Conservation (phyloP, 1,284 basidiomycete species). For the Moniliophthora roreri region DNA sequence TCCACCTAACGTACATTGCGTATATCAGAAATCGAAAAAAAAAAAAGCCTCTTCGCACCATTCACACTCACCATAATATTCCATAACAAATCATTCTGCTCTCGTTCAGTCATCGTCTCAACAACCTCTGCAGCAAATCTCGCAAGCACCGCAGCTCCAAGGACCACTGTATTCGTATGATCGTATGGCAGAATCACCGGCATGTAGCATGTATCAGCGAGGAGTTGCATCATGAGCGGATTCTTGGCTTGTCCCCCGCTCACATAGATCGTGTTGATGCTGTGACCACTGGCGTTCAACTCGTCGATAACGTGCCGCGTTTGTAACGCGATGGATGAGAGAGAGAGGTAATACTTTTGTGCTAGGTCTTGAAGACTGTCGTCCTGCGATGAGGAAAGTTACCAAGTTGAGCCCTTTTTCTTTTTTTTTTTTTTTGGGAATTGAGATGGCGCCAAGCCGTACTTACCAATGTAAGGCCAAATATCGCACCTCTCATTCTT, state of each 20-base stretch:
- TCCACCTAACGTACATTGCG: constrained; percentile 54
- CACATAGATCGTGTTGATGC: constrained; percentile 88
- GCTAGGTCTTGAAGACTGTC: constrained; percentile 81
- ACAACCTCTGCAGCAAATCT: constrained; percentile 78
- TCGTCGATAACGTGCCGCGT: constrained; percentile 93
- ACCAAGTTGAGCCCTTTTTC: no score
- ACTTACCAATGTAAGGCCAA: constrained; percentile 79
- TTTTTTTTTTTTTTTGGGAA: no score
- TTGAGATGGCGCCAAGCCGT: no score
- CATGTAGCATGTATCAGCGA: constrained; percentile 85
- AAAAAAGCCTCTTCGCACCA: constrained; percentile 1
- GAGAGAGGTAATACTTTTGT: constrained; percentile 86
- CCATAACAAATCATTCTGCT: constrained; percentile 79
- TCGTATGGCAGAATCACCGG: constrained; percentile 84
- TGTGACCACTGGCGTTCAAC: constrained; percentile 87
- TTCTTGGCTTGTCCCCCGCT: constrained; percentile 91
- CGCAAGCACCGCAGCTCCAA: constrained; percentile 94
- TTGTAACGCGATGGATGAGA: constrained; percentile 94
- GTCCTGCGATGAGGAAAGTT: constrained; percentile 36
- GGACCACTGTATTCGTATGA: constrained; percentile 82
- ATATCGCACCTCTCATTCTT: constrained; percentile 89
- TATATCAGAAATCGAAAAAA: background rate
- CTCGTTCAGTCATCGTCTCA: constrained; percentile 39
- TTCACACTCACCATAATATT: constrained; percentile 77
- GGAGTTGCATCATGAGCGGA: constrained; percentile 77